Evolutionary conservation across 2,329 filamentous ascomycete genomes (phyloP).

Genomic region (Nemania bipapillata): DNA sequence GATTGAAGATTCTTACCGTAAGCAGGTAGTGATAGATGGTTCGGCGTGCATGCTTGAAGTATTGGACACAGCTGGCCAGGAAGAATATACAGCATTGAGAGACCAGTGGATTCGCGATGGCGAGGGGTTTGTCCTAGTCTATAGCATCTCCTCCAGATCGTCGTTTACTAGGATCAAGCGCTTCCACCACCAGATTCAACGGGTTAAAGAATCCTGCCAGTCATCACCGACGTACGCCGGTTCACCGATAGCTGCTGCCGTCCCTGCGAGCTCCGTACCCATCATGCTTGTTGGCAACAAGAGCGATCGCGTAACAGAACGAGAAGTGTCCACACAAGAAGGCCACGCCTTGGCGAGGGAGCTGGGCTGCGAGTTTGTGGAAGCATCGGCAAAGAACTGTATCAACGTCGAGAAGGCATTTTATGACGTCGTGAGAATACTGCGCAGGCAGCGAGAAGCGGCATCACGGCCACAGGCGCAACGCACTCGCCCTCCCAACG

Average conservation of each 20-base stretch:
- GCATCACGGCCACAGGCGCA: slow-evolving; percentile 53
- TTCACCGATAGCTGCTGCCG: slow-evolving; percentile 72
- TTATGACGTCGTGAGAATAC: slow-evolving; percentile 92
- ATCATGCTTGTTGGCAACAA: slow-evolving; percentile 99
- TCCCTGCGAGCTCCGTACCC: slow-evolving; percentile 76
- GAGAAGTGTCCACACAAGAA: slow-evolving; percentile 96
- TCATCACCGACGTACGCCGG: slow-evolving; percentile 81
- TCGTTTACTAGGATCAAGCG: slow-evolving; percentile 94
- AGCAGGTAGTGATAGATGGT: slow-evolving; percentile 91
- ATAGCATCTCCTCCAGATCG: slow-evolving; percentile 96
- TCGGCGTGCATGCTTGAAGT: slow-evolving; percentile 98
- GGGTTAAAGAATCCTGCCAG: slow-evolving; percentile 90
- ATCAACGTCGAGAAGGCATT: slow-evolving; percentile 99
- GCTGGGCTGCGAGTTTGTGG: slow-evolving; percentile 94
- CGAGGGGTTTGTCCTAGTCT: slow-evolving; percentile 96
- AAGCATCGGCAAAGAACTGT: slow-evolving; percentile 96
- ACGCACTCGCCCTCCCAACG: slow-evolving; percentile 44
- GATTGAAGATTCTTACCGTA: slow-evolving; percentile 88
- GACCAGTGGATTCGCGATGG: slow-evolving; percentile 99
- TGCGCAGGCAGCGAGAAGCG: slow-evolving; percentile 82
- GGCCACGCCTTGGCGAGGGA: slow-evolving; percentile 91
- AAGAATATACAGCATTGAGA: slow-evolving; percentile 95
- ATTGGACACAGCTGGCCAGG: slow-evolving; percentile 95
- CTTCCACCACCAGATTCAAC: slow-evolving; percentile 96
- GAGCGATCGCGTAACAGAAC: slow-evolving; percentile 93